These are phyloP conservation scores for Oryza nivara DNA, from an alignment of 176 grass and related monocot species.

Conservation along the genomic window DNA sequence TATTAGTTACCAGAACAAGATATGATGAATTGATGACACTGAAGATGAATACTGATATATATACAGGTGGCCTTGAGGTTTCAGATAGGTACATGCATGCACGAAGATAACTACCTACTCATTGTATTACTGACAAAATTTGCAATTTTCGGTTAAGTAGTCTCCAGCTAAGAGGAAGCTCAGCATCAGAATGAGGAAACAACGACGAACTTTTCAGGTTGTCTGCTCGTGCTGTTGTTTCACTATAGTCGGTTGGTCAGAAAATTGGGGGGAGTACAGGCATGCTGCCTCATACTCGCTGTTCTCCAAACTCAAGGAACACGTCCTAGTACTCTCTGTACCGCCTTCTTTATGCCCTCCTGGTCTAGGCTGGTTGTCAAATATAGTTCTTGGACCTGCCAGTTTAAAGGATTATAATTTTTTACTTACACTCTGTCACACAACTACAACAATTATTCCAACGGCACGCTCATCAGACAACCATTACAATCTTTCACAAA, in stretches of 20 bases:
- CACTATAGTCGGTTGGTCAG: slow-evolving; percentile 27
- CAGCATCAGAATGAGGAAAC: not conserved
- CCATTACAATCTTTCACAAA: not conserved
- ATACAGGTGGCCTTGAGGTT: not conserved
- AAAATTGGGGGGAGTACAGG: slow-evolving; percentile 19
- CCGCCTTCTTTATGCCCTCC: slow-evolving; percentile 86
- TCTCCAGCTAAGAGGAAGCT: not conserved
- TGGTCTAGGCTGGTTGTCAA: slow-evolving; percentile 87
- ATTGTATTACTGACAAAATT: slow-evolving; percentile 1
- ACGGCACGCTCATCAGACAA: not conserved
- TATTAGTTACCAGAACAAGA: not conserved
- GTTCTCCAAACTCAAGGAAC: slow-evolving; percentile 60
- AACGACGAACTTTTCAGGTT: not conserved
- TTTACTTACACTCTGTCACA: not conserved
- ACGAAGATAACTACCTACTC: not conserved
- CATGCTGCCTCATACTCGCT: not conserved
- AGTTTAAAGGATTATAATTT: not conserved
- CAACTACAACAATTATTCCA: not conserved
- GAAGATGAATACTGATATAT: slow-evolving; percentile 7
- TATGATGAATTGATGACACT: not conserved
- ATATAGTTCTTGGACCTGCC: slow-evolving; percentile 93
- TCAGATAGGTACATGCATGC: slow-evolving; percentile 7
- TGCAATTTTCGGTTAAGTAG: slow-evolving; percentile 21
- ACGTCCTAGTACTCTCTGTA: slow-evolving; percentile 78
- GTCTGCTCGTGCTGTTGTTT: not conserved